phyloP scores from a whole-genome alignment of 1,284 basidiomycete species.

The Heliocybe sulcata region DNA sequence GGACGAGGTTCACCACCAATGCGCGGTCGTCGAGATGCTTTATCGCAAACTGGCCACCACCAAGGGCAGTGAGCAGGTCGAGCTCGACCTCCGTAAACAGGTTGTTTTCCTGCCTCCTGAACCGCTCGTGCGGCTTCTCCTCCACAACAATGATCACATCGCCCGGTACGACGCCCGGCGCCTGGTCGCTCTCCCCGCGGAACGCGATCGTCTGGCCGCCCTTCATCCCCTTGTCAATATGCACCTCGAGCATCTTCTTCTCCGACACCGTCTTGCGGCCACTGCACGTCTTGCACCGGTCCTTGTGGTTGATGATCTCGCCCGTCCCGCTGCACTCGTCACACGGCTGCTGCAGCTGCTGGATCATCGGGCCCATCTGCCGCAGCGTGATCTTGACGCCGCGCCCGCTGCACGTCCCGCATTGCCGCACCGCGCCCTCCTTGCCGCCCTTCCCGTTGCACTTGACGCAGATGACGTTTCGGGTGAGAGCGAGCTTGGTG shows the following conservation, averaged over 20 bases:
- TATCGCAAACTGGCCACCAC: slow-evolving; percentile 87
- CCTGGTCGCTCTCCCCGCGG: slow-evolving; percentile 93
- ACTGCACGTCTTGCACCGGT: slow-evolving; percentile 90
- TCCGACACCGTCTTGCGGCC: slow-evolving; percentile 95
- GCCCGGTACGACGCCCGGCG: slow-evolving; percentile 85
- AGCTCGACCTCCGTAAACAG: slow-evolving; percentile 85
- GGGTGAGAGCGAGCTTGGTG: slow-evolving; percentile 94
- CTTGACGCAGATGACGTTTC: slow-evolving; percentile 89
- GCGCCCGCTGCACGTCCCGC: slow-evolving; percentile 80
- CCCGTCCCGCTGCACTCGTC: slow-evolving; percentile 90
- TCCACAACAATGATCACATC: slow-evolving; percentile 98
- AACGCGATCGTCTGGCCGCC: slow-evolving; percentile 96
- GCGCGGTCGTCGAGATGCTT: slow-evolving; percentile 93
- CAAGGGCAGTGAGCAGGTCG: slow-evolving; percentile 91
- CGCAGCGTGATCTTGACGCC: slow-evolving; percentile 90
- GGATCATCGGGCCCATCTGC: slow-evolving; percentile 99
- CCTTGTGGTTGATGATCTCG: slow-evolving; percentile 92
- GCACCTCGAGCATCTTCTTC: slow-evolving; percentile 97
- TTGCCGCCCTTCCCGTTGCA: slow-evolving; percentile 98
- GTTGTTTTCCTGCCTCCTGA: slow-evolving; percentile 93
- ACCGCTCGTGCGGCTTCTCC: slow-evolving; percentile 89
- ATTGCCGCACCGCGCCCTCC: slow-evolving; percentile 87
- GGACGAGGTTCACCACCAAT: slow-evolving; percentile 78
- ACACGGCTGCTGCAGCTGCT: slow-evolving; percentile 96
- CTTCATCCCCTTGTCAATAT: slow-evolving; percentile 99